Conservation (phyloP, 1,284 basidiomycete genomes). For the Malassezia equina region DNA sequence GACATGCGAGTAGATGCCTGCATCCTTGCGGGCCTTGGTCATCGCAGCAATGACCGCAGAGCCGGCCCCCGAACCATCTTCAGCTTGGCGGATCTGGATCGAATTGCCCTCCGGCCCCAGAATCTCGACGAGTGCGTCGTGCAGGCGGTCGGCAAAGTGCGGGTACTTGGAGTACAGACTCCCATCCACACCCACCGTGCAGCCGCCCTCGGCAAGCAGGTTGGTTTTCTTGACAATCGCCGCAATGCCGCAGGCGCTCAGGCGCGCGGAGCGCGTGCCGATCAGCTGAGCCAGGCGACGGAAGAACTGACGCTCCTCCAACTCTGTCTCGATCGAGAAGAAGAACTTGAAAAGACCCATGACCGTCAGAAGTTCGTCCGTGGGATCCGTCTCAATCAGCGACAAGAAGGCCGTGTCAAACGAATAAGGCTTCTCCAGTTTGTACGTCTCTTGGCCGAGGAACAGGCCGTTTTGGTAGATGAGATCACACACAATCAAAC, state of each 20-base stretch:
- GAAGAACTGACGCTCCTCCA: slow-evolving; percentile 44
- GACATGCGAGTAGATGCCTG: slow-evolving; percentile 28
- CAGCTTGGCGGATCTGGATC: slow-evolving; percentile 39
- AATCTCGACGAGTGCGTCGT: slow-evolving; percentile 44
- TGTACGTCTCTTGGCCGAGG: slow-evolving; percentile 91
- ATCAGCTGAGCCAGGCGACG: slow-evolving; percentile 61
- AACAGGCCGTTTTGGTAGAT: slow-evolving; percentile 94
- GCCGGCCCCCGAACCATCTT: slow-evolving; percentile 44
- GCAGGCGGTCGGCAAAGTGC: slow-evolving; percentile 38
- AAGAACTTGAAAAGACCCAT: slow-evolving; percentile 73
- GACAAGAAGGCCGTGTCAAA: slow-evolving; percentile 95
- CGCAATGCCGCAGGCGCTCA: slow-evolving; percentile 43
- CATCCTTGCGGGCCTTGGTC: slow-evolving; percentile 36
- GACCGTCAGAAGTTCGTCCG: slow-evolving; percentile 91
- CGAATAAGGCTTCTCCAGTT: slow-evolving; percentile 80
- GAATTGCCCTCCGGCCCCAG: slow-evolving; percentile 40
- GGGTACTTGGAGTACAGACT: slow-evolving; percentile 44
- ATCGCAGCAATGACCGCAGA: slow-evolving; percentile 45
- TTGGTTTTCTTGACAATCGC: slow-evolving; percentile 44
- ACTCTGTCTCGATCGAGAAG: slow-evolving; percentile 43
- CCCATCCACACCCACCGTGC: slow-evolving; percentile 41
- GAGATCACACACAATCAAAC: slow-evolving; percentile 84
- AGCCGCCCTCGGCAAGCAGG: slow-evolving; percentile 33
- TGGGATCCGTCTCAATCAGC: slow-evolving; percentile 92
- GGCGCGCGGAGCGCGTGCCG: slow-evolving; percentile 42